Evolutionary conservation across 805 yeast species (phyloP), one percentile per base, ranked within the genome.

Genomic region (Teunomyces cretensis): DNA sequence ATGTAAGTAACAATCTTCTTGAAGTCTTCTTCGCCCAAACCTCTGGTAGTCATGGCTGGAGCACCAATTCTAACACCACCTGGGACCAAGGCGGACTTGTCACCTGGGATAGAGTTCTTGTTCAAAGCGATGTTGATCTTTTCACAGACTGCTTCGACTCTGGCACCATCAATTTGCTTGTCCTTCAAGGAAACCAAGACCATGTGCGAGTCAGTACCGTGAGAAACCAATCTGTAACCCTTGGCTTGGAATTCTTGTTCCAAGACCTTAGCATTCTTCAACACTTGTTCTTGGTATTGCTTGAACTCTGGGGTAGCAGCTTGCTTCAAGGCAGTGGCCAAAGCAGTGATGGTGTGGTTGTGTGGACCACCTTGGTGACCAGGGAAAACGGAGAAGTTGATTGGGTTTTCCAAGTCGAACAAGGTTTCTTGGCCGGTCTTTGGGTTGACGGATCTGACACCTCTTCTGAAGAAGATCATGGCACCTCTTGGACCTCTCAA

Each of bases 361-460:
- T 92, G 98, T 56, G 99, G 99, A 64, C 99, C 99, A 76, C 99
- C 99, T 77, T 92, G 99, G 70, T 92, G 98, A 53, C 96, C 98
- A 57, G 99, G 99, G 88, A 92, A 92, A 45, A 92, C 98, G 27
- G 97, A 88, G 65, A 92, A 92, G 79, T 92, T 92, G 71, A 92
- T 90, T 65, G 83, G 86, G 64, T 83, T 81, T 71, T 92, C 98
- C 62, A 92, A 80, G 60, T 92, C 97, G 67, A 89, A 91, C 42
- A 78, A 72, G 45, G 86, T 75, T 70, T 88, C 91, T 68, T 87
- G 88, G 54, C 97, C 97, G 56, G 82, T 81, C 77, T 88, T 88
- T 60, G 83, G 71, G 56, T 67, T 84, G 54, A 83, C 81, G 55
- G 83, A 80, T 73, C 96, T 83, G 47, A 88, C 81, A 57, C 98